Base-by-base conservation (phyloP, 306 rosid genomes). In the Malus sieversii region DNA sequence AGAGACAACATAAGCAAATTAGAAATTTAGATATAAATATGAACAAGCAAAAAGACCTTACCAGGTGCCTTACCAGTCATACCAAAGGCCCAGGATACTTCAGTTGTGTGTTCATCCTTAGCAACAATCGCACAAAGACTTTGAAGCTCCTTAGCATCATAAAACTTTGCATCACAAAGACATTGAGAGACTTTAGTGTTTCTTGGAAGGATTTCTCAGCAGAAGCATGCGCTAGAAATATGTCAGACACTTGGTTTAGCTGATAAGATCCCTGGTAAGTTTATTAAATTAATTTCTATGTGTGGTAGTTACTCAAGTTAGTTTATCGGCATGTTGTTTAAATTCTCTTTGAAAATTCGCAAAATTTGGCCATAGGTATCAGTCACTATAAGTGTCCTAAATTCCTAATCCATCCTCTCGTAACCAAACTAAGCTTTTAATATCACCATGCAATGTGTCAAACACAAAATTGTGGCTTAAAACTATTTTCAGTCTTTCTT, bases 181-280 rank as follows among this genome's bases (percentile, higher is more conserved):
- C 29, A 27, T 27, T 27, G 65, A 72, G 90, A 83, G 45, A 78
- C 85, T 79, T 73, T 83, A 51, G 73, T 70, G 87, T 82, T 86
- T 48, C 76, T 89, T 65, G 84, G 88, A 84, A 42, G 68, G 7
- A 74, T 70, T 82, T 81, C 81, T 68, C 82, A 68, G 48, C 80
- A 85, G 48, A 71, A 87, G 82, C 80, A 80, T 74, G 80, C 86
- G 33, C 71, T 75, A 20, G 83, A 85, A 77, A 42, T 83, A 59
- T 85, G 75, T 61, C 76, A 45, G 46, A 77, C 63, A 22, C 81
- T 83, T 35, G 82, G 88, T 68, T 83, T 86, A 79, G 75, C 78
- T 3, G 80, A 82, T 61, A 42, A 42, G 46, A 42, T 42, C 46
- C 46, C 46, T 42, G 46, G 46, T 42, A 42, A 42, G 46, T 42